Conservation (phyloP, 495 filamentous ascomycete genomes). For the Evernia prunastri region DNA sequence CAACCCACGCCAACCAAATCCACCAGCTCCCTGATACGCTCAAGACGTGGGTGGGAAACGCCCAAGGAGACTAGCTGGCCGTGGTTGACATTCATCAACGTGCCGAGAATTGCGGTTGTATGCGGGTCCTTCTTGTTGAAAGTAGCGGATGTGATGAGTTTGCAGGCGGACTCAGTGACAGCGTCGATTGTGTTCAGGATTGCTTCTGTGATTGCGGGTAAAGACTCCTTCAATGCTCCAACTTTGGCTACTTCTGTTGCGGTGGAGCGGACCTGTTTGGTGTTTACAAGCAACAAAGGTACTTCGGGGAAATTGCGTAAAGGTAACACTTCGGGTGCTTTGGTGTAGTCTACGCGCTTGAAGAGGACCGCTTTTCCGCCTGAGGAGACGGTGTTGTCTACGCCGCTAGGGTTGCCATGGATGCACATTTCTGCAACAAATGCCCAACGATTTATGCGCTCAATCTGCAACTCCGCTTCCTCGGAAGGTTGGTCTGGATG, state of each 20-base stretch:
- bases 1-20: slow-evolving; percentile 86
- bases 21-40: slow-evolving; percentile 85
- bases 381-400: slow-evolving; percentile 95
- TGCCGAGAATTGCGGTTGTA: slow-evolving; percentile 64
- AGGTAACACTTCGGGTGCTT: slow-evolving; percentile 69
- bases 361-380: slow-evolving; percentile 91
- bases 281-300: slow-evolving; percentile 84
- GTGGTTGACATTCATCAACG: slow-evolving; percentile 87
- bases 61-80: slow-evolving; percentile 81
- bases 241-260: slow-evolving; percentile 82
- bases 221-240: slow-evolving; percentile 55
- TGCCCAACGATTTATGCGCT: slow-evolving; percentile 95
- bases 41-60: slow-evolving; percentile 87
- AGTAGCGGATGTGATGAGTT: slow-evolving; percentile 57
- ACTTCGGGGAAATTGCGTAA: slow-evolving; percentile 83
- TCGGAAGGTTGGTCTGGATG: slow-evolving; percentile 78
- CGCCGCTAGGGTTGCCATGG: slow-evolving; percentile 90
- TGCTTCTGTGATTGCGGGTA: slow-evolving; percentile 64
- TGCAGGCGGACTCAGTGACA: slow-evolving; percentile 65
- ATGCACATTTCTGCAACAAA: slow-evolving; percentile 96
- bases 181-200: slow-evolving; percentile 80
- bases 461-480: slow-evolving; percentile 76
- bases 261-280: slow-evolving; percentile 74
- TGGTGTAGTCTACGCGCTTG: slow-evolving; percentile 67
- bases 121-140: slow-evolving; percentile 54